Evolutionary conservation across 1,284 basidiomycete genomes (phyloP), one percentile per base, ranked within the genome.

Genomic region (Cryptococcus sp.): DNA sequence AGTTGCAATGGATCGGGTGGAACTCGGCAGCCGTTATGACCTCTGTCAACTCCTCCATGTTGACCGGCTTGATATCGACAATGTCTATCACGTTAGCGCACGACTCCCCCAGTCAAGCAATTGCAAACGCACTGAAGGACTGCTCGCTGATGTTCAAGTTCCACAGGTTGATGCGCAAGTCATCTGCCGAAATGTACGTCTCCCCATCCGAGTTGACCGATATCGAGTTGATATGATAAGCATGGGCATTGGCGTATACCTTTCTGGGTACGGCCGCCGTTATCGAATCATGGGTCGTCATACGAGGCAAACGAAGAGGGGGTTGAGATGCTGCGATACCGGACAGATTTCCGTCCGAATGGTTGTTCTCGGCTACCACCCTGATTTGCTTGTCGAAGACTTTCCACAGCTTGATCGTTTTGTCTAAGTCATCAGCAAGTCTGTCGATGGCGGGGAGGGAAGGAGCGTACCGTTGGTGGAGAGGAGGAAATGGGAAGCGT

Each of bases 361-460:
- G 84, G 73, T 98, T 98, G 71, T 94, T 97, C 77, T 98, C 92
- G 21, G 93, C 85, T 21, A 99, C 93, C 32, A 97, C 87, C 65
- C 89, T 87, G 67, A 99, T 79, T 35, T 88, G 88, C 77, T 97
- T 97, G 76, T 98, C 95, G 61, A 97, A 98, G 31, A 99, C 94
- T 72, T 99, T 98, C 95, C 95, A 99, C 49, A 98, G 82, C 74
- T 99, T 99, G 79, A 99, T 97, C 35, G 95, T 99, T 78, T 99
- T 99, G 79, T 99, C 95, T 97, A 67, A 34, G 25, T 14, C 4
- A 41, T 26, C 14, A 26, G 39, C 34, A 36, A 24, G 32, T 21
- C 10, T 4, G 19, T 28, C 25, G 12, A 28, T 35, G n/a, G 19
- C n/a, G n/a, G n/a, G n/a, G n/a, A n/a, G n/a, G n/a, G n/a, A n/a